phyloP scores from a whole-genome alignment of 495 filamentous ascomycete species.

The Venustampulla echinocandica region DNA sequence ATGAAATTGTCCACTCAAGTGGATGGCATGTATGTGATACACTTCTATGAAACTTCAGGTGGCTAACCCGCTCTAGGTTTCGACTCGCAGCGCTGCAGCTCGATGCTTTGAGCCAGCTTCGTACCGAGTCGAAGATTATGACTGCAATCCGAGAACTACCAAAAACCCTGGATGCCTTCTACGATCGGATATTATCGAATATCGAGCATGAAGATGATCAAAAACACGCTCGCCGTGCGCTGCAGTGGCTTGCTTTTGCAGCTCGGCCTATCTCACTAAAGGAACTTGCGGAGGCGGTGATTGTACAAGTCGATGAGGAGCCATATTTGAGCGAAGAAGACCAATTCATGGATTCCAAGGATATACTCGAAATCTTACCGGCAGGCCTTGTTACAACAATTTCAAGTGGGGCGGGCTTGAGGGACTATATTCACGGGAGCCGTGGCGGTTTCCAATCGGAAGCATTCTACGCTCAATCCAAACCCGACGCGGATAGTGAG shows the following conservation, averaged over 20 bases:
- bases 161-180: constrained; percentile 23
- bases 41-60: neutral
- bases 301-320: constrained; percentile 1
- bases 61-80: constrained; percentile 14
- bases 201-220: constrained; percentile 12
- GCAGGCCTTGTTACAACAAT: neutral
- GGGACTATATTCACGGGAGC: neutral
- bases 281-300: constrained; percentile 27
- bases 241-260: constrained; percentile 25
- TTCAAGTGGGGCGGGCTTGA: neutral
- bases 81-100: constrained; percentile 32
- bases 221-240: constrained; percentile 18
- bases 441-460: neutral
- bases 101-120: constrained; percentile 22
- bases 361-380: constrained; percentile 10
- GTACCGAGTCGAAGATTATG: constrained; percentile 26
- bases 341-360: constrained; percentile 13
- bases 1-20: neutral
- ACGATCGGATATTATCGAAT: constrained; percentile 23
- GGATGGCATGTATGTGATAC: constrained; percentile 5
- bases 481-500: neutral
- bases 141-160: constrained; percentile 24
- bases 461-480: neutral
- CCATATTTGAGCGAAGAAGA: constrained; percentile 8
- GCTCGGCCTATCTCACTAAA: constrained; percentile 23